Evolutionary conservation across 2,329 filamentous ascomycete species (phyloP).

Genomic region (Zasmidium citrigriseum): DNA sequence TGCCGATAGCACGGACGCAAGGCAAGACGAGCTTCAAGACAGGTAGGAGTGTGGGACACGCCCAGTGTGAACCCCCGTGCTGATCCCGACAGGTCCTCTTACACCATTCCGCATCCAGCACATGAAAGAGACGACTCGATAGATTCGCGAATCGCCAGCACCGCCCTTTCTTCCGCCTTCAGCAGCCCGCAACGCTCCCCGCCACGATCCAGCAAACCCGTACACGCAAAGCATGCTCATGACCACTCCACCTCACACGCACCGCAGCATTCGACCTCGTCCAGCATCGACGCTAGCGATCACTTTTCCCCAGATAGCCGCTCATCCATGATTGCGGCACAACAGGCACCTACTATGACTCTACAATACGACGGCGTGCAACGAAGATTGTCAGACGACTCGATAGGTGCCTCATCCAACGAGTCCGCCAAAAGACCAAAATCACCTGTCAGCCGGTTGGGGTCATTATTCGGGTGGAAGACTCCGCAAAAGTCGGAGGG

Average conservation of each 20-base stretch:
- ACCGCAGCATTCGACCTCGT: slow-evolving; percentile 26
- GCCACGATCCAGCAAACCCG: slow-evolving; percentile 27
- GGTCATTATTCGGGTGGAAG: slow-evolving; percentile 69
- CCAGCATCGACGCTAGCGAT: slow-evolving; percentile 27
- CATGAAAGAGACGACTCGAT: slow-evolving; percentile 30
- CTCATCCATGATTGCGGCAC: slow-evolving; percentile 26
- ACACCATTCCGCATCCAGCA: slow-evolving; percentile 13
- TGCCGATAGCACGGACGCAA: not conserved
- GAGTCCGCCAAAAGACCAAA: slow-evolving; percentile 39
- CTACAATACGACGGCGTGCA: slow-evolving; percentile 36
- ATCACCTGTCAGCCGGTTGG: slow-evolving; percentile 54
- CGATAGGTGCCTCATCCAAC: slow-evolving; percentile 23
- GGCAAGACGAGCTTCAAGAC: slow-evolving; percentile 1
- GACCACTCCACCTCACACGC: slow-evolving; percentile 26
- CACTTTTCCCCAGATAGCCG: slow-evolving; percentile 17
- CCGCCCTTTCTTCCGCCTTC: slow-evolving; percentile 25
- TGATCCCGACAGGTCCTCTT: slow-evolving; percentile 19
- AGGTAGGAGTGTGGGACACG: not conserved
- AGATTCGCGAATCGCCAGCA: slow-evolving; percentile 28
- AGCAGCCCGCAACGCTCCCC: slow-evolving; percentile 29
- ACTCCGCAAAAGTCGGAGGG: slow-evolving; percentile 53
- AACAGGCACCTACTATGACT: slow-evolving; percentile 34
- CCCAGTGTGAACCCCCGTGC: not conserved
- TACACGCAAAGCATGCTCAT: slow-evolving; percentile 31
- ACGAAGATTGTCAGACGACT: slow-evolving; percentile 36